These are phyloP conservation scores for Aspergillus clavatus DNA, from an alignment of 2,329 filamentous ascomycete species.

Conservation along the genomic window DNA sequence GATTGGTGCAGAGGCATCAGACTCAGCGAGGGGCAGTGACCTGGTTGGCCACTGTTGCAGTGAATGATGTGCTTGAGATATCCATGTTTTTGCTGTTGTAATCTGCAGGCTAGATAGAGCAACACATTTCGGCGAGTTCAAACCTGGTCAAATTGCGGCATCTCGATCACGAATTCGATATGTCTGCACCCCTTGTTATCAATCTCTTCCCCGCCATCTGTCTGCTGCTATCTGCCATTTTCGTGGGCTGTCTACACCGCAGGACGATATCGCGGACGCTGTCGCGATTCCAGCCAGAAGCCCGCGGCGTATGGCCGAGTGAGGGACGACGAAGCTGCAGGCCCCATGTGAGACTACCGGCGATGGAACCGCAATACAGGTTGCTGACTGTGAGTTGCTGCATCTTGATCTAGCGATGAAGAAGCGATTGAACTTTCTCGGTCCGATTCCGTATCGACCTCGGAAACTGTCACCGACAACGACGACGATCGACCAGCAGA, in stretches of 20 bases:
- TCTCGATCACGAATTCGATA: no score
- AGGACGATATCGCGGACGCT: neutral
- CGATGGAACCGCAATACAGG: no score
- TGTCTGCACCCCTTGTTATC: slow-evolving; percentile 14
- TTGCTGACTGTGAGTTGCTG: neutral
- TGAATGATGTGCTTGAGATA: no score
- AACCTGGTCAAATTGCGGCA: no score
- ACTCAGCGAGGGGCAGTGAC: no score
- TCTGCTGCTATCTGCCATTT: slow-evolving; percentile 14
- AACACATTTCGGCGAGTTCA: no score
- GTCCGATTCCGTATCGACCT: neutral
- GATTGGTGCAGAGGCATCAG: no score
- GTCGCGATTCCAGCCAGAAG: neutral
- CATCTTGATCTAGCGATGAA: neutral
- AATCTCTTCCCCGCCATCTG: slow-evolving; percentile 12
- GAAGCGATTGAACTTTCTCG: neutral
- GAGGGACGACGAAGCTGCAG: neutral
- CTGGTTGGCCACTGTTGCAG: no score
- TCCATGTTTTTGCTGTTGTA: no score
- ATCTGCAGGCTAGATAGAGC: no score
- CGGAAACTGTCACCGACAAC: neutral
- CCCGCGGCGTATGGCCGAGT: neutral
- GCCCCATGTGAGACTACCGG: neutral
- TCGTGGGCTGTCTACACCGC: slow-evolving; percentile 10
- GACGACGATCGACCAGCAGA: no score